Evolutionary conservation across 805 yeast genomes (phyloP).

Genomic region (Ogataea corticis): DNA sequence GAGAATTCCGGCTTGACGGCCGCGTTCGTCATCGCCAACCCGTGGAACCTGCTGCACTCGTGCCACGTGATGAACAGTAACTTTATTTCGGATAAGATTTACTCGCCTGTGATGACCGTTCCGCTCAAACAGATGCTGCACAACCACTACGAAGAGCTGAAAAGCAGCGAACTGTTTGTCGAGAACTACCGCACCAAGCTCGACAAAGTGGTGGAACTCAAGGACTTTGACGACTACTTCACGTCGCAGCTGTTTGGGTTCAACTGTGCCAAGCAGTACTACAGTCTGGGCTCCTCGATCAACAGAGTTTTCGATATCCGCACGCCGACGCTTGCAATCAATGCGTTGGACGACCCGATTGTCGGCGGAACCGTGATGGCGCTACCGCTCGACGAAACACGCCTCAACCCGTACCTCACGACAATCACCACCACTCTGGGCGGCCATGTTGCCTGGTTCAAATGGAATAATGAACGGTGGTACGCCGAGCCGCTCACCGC

Average conservation of each 20-base stretch:
- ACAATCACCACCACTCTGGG: slow-evolving; percentile 66
- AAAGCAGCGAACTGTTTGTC: slow-evolving; percentile 29
- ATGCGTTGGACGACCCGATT: slow-evolving; percentile 75
- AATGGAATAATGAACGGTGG: slow-evolving; percentile 65
- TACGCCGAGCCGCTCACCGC: slow-evolving; percentile 51
- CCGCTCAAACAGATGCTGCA: slow-evolving; percentile 45
- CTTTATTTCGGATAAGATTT: slow-evolving; percentile 44
- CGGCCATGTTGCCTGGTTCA: slow-evolving; percentile 84
- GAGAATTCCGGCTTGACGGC: slow-evolving; percentile 47
- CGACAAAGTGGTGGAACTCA: slow-evolving; percentile 34
- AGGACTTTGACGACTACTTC: slow-evolving; percentile 62
- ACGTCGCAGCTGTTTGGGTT: slow-evolving; percentile 71
- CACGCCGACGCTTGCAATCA: slow-evolving; percentile 65
- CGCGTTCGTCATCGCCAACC: slow-evolving; percentile 62
- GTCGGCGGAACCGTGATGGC: slow-evolving; percentile 44
- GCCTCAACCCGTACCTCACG: slow-evolving; percentile 57
- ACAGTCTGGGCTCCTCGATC: slow-evolving; percentile 59
- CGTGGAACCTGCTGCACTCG: slow-evolving; percentile 70
- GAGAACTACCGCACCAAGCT: slow-evolving; percentile 23
- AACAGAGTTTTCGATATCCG: slow-evolving; percentile 50
- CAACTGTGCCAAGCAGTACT: slow-evolving; percentile 63
- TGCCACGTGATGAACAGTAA: slow-evolving; percentile 43
- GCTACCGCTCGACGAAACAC: slow-evolving; percentile 53
- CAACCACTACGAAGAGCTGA: slow-evolving; percentile 42
- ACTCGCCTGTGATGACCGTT: slow-evolving; percentile 51